phyloP scores from a whole-genome alignment of 2,329 filamentous ascomycete species.

The Ilyonectria mors-panacis region DNA sequence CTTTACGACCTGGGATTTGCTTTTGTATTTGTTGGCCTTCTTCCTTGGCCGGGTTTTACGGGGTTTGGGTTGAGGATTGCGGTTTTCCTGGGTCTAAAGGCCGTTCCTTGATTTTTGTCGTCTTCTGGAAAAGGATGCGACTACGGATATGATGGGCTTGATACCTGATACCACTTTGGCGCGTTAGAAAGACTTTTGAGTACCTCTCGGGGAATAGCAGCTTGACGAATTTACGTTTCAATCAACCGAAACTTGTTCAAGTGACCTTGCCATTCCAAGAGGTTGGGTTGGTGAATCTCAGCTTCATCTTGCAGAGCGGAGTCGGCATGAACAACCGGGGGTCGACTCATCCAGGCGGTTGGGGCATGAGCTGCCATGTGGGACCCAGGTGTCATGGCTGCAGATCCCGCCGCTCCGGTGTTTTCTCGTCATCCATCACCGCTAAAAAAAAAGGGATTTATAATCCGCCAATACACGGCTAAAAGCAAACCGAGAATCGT shows the following conservation, averaged over 20 bases:
- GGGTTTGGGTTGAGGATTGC: background rate
- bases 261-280: background rate
- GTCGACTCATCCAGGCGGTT: background rate
- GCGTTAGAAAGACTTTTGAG: constrained; percentile 23
- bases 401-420: constrained; percentile 26
- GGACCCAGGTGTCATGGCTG: constrained; percentile 14
- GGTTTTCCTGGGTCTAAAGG: constrained; percentile 2
- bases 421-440: background rate
- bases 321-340: background rate
- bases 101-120: background rate
- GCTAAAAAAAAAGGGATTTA: constrained; percentile 14
- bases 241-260: background rate
- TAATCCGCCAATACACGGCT: constrained; percentile 17
- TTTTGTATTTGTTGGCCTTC: constrained; percentile 15
- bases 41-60: constrained; percentile 8
- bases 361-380: background rate
- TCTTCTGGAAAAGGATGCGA: constrained; percentile 14
- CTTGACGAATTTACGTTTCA: constrained; percentile 2
- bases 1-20: constrained; percentile 5
- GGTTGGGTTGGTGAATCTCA: background rate
- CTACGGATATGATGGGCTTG: constrained; percentile 24
- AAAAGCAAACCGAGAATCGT: background rate
- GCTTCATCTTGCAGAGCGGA: background rate
- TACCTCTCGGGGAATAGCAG: background rate
- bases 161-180: constrained; percentile 38